phyloP scores from a whole-genome alignment of 2,329 filamentous ascomycete species.

The Xylaria sp. region DNA sequence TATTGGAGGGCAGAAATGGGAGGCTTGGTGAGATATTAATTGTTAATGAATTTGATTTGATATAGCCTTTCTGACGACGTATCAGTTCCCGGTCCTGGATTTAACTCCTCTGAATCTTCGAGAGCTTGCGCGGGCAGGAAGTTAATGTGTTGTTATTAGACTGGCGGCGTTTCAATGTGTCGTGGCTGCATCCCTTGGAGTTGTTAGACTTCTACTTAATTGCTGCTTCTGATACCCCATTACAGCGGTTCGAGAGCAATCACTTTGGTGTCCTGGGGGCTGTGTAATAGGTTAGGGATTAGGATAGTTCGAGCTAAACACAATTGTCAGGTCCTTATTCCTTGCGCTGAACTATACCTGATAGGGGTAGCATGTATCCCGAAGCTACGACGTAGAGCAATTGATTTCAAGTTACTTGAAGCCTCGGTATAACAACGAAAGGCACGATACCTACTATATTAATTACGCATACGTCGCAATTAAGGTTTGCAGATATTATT shows the following conservation, averaged over 20 bases:
- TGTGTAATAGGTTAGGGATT: not conserved
- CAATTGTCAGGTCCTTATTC: too few species aligned
- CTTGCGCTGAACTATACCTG: too few species aligned
- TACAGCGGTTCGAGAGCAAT: not conserved
- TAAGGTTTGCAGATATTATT: not conserved
- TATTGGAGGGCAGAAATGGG: conserved; percentile 86
- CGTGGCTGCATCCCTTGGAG: not conserved
- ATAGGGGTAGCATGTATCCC: not conserved
- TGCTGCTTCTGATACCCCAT: conserved; percentile 12
- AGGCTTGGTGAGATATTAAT: conserved; percentile 68
- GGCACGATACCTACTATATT: too few species aligned
- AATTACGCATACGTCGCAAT: not conserved
- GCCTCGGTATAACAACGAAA: not conserved
- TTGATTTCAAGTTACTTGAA: not conserved
- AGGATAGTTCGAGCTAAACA: not conserved
- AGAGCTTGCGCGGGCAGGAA: too few species aligned
- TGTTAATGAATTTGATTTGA: conserved; percentile 1
- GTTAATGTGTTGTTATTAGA: not conserved
- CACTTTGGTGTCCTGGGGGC: not conserved
- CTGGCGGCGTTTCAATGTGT: not conserved
- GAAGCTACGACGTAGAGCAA: not conserved
- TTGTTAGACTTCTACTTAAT: conserved; percentile 18
- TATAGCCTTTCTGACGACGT: conserved; percentile 10
- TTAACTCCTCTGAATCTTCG: not conserved
- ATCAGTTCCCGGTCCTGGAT: conserved; percentile 4